phyloP scores from a whole-genome alignment of 192 early-diverging fungal genomes.

The Dimargaris xerosporica region DNA sequence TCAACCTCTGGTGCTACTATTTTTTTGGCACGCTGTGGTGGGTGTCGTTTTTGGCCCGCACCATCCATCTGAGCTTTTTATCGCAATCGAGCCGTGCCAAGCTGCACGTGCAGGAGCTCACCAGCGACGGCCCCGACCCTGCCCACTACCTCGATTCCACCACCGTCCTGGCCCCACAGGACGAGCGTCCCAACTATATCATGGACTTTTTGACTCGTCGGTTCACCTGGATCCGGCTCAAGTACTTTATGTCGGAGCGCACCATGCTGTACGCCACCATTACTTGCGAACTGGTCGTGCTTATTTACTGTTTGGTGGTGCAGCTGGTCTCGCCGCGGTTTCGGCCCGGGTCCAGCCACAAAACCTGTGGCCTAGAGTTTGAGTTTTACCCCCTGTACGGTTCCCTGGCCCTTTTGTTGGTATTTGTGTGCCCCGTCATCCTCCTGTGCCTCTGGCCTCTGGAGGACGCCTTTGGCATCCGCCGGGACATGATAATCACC shows the following conservation, averaged over 20 bases:
- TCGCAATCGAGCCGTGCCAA: neutral
- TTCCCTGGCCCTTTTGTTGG: neutral
- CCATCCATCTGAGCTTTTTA: neutral
- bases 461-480: neutral
- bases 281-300: neutral
- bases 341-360: neutral
- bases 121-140: too few species aligned
- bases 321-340: neutral
- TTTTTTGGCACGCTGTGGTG: neutral
- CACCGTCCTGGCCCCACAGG: too few species aligned
- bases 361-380: neutral
- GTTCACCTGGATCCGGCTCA: too few species aligned
- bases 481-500: neutral
- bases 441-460: neutral
- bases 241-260: neutral
- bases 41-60: conserved; percentile 3
- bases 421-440: neutral
- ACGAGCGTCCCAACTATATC: too few species aligned
- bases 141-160: too few species aligned
- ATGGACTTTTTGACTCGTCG: too few species aligned
- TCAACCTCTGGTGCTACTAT: conserved; percentile 8
- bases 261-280: neutral
- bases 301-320: neutral
- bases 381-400: neutral
- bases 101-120: neutral